Base-by-base conservation (phyloP, 148 eudicot species). In the Diospyros lotus region DNA sequence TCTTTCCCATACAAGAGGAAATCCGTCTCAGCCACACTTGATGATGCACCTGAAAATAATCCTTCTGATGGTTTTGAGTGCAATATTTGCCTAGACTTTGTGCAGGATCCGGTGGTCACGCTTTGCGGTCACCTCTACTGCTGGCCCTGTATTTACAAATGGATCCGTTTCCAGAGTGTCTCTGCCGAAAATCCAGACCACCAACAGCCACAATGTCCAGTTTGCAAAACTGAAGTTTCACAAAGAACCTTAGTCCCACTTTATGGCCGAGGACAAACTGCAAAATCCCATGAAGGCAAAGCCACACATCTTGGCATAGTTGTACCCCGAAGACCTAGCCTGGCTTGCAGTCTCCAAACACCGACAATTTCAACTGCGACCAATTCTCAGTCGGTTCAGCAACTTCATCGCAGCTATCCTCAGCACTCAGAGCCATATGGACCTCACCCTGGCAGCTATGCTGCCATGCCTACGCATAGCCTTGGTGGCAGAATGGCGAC, bases 81-180 rank as follows among this genome's bases (percentile, higher is more conserved):
- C 85, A 94, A 92, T 71, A 94, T 94, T 1, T 94, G 98, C 81
- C 79, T 90, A 69, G 97, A 94, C 71, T 73, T 73, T 2, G 95
- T 91, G 62, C 89, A 85, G 44, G 93, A 94, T 15, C 98, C 98
- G 0, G 95, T 94, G 12, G 88, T 94, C 51, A 94, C 97, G 52
- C 74, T 94, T 2, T 91, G 98, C 45, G 98, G 98, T 40, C 98
- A 94, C 75, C 95, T 94, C 76, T 94, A 88, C 65, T 94, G 98
- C 67, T 94, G 98, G 98, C 98, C 95, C 40, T 94, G 98, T 80
- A 91, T 94, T 59, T 94, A 91, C 84, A 81, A 80, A 70, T 94
- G 98, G 98, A 84, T 94, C 14, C 85, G 80, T 56, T 82, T 80
- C 50, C 85, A 80, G 77, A 79, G 62, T 69, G 38, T 60, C 56